Evolutionary conservation across 164 flowering plant species (phyloP).

Genomic region (Tetracentron sinense): DNA sequence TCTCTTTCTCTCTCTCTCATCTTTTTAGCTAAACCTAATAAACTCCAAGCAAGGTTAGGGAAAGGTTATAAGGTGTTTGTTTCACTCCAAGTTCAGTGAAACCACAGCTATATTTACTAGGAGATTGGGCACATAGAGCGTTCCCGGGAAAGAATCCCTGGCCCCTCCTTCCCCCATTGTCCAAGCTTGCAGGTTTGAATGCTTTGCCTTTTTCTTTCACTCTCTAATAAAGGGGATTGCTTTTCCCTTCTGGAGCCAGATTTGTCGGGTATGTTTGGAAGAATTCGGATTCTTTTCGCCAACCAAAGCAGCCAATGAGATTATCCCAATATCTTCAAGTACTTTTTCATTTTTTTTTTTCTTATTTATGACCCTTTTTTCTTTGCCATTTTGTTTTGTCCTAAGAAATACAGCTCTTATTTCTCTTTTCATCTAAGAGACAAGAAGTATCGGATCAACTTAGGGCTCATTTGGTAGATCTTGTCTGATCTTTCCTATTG

Average conservation of each 20-base stretch:
- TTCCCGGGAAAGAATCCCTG: background rate
- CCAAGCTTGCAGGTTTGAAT: constrained; percentile 12
- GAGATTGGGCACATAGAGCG: background rate
- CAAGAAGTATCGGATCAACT: too few relatives aligned
- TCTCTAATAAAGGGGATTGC: background rate
- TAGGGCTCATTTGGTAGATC: too few relatives aligned
- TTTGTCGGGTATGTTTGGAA: constrained; percentile 11
- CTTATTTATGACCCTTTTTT: background rate
- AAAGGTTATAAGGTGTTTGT: background rate
- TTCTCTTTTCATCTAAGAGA: too few relatives aligned
- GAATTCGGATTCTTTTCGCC: constrained; percentile 4
- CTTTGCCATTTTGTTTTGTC: background rate
- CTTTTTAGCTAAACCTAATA: background rate
- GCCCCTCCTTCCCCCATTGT: constrained; percentile 1
- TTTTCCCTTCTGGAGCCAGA: constrained; percentile 13
- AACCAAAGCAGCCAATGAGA: constrained; percentile 12
- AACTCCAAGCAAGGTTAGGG: background rate
- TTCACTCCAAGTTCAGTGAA: too few relatives aligned
- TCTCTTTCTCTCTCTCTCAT: background rate
- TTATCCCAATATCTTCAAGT: background rate
- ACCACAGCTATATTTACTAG: background rate
- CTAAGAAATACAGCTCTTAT: too few relatives aligned
- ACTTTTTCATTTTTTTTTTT: background rate
- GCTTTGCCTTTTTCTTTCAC: constrained; percentile 5
- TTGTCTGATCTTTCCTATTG: too few relatives aligned